These are phyloP conservation scores for Casuarina cunninghamiana DNA, from an alignment of 306 rosid genomes.

Conservation along the genomic window DNA sequence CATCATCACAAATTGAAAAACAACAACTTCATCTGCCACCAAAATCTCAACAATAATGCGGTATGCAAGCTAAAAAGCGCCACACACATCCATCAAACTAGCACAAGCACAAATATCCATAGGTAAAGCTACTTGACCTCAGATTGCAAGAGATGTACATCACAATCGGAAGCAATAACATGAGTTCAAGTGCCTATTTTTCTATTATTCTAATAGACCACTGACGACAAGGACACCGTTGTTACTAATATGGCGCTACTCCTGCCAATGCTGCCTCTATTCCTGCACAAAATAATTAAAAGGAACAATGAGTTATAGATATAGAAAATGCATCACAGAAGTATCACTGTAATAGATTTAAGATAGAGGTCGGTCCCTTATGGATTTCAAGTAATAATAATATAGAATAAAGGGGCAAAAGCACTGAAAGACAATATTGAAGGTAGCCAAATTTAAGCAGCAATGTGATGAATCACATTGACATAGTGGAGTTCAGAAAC, in stretches of 20 bases:
- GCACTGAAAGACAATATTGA: not conserved
- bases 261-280: constrained; percentile 22
- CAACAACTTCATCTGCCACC: not conserved
- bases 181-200: not conserved
- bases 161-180: not conserved
- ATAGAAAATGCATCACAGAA: not conserved
- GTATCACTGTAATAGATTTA: not conserved
- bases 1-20: not conserved
- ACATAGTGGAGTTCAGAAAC: not conserved
- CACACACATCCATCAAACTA: not conserved
- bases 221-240: constrained; percentile 18
- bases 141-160: not conserved
- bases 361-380: not conserved
- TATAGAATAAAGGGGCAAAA: not conserved
- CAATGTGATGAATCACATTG: not conserved
- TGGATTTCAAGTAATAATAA: not conserved
- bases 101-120: not conserved
- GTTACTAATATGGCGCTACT: not conserved
- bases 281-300: constrained; percentile 34
- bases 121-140: not conserved
- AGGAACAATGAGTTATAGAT: not conserved
- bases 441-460: not conserved
- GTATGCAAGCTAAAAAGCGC: not conserved
- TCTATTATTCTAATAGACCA: constrained; percentile 10
- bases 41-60: not conserved